These are phyloP conservation scores for Venustampulla echinocandica DNA, from an alignment of 495 filamentous ascomycete species.

Conservation along the genomic window DNA sequence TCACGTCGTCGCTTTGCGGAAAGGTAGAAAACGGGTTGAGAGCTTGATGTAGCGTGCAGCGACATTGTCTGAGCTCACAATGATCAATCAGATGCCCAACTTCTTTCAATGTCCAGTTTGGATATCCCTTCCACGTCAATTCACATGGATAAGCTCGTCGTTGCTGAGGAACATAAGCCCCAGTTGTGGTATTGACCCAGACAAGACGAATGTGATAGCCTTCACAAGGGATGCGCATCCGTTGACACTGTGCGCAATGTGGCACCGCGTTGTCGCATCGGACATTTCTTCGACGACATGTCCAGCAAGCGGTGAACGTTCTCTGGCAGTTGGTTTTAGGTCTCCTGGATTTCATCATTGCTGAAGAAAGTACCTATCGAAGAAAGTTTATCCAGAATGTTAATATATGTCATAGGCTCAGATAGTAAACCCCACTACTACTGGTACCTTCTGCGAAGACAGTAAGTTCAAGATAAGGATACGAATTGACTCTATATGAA, in stretches of 20 bases:
- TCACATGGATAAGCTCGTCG: background rate
- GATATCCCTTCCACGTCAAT: background rate
- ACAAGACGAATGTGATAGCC: background rate
- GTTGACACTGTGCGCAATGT: background rate
- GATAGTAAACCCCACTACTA: background rate
- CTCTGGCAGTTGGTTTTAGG: background rate
- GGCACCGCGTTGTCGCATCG: background rate
- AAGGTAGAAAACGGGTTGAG: background rate
- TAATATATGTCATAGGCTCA: background rate
- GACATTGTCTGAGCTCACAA: background rate
- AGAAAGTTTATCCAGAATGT: background rate
- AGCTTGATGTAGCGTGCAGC: background rate
- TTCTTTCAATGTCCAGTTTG: background rate
- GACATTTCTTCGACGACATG: background rate
- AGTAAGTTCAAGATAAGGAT: background rate
- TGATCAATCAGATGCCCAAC: background rate
- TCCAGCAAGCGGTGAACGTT: background rate
- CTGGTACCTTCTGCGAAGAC: background rate
- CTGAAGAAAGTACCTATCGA: background rate
- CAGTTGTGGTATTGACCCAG: background rate
- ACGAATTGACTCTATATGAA: background rate
- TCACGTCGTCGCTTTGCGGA: background rate
- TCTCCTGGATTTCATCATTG: background rate
- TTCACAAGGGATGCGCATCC: background rate
- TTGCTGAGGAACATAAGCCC: background rate